Evolutionary conservation across 192 early-diverging fungal species (phyloP).

Genomic region (Chytriomyces sp.): DNA sequence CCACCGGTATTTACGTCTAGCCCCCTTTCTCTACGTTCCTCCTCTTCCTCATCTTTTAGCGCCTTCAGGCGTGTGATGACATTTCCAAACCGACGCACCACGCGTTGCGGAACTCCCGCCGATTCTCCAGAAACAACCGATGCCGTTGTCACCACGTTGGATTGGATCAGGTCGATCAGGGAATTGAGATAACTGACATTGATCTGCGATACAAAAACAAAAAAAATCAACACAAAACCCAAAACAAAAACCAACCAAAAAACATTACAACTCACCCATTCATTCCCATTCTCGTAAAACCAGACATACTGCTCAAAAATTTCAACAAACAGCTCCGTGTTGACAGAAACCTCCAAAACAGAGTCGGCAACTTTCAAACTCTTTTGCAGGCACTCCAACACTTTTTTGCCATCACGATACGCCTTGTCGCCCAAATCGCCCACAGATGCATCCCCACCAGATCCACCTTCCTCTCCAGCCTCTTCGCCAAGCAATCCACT

Average conservation of each 20-base stretch:
- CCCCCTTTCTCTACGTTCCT: slow-evolving; percentile 7
- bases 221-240: slow-evolving; percentile 5
- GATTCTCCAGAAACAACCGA: not conserved
- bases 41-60: slow-evolving; percentile 34
- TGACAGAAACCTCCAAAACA: slow-evolving; percentile 87
- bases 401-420: slow-evolving; percentile 86
- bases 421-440: slow-evolving; percentile 62
- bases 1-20: not conserved
- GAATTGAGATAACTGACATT: slow-evolving; percentile 93
- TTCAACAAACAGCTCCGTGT: slow-evolving; percentile 95
- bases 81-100: slow-evolving; percentile 31
- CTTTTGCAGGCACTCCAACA: slow-evolving; percentile 91
- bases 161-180: slow-evolving; percentile 92
- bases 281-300: slow-evolving; percentile 92
- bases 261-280: slow-evolving; percentile 66
- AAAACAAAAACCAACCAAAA: not conserved
- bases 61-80: slow-evolving; percentile 23
- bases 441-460: slow-evolving; percentile 9
- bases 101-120: slow-evolving; percentile 19
- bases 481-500: slow-evolving; percentile 31
- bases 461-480: slow-evolving; percentile 6
- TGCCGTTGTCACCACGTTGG: slow-evolving; percentile 56
- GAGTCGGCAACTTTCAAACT: slow-evolving; percentile 93
- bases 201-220: slow-evolving; percentile 56
- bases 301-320: slow-evolving; percentile 94